A percentile compares a stretch with the other conserved stretches of the same genome.
Conservation (phyloP, 306 rosid genomes). For the Cajanus cajan region DNA sequence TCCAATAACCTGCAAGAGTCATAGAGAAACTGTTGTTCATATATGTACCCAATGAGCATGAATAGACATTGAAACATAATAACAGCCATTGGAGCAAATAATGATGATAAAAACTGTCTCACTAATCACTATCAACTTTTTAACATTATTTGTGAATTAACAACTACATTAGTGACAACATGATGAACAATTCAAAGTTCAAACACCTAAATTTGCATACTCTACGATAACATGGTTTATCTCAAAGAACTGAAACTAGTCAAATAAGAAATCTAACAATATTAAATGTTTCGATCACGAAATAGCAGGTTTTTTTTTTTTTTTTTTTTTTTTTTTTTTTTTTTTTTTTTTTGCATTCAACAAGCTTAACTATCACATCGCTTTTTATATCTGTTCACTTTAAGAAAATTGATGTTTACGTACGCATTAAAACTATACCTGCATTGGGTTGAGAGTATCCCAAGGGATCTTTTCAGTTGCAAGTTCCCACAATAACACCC, state of each 20-base stretch:
- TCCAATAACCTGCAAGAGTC: conserved; percentile 80
- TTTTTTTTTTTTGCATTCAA: not conserved
- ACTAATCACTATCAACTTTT: not conserved
- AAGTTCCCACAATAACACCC: conserved; percentile 98
- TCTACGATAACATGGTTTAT: not conserved
- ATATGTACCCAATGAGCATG: conserved; percentile 13
- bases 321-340: too few species aligned
- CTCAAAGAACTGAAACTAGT: not conserved
- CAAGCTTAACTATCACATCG: not conserved
- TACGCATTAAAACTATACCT: conserved; percentile 60
- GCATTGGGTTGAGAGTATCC: conserved; percentile 94
- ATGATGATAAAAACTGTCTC: not conserved
- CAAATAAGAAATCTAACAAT: not conserved
- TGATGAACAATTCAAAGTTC: not conserved
- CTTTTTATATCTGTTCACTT: not conserved
- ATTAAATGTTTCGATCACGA: not conserved
- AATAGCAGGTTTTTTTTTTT: not conserved
- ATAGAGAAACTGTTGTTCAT: conserved; percentile 42
- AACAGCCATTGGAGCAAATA: not conserved
- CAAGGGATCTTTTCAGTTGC: conserved; percentile 96
- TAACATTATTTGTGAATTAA: not conserved
- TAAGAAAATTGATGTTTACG: not conserved
- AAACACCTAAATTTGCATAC: not conserved
- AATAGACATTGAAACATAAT: not conserved
- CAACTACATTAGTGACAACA: not conserved